A percentile compares a stretch with the other conserved stretches of the same genome.
Conservation (phyloP, 352 stramenopile species). For the Pythium utonaiense region DNA sequence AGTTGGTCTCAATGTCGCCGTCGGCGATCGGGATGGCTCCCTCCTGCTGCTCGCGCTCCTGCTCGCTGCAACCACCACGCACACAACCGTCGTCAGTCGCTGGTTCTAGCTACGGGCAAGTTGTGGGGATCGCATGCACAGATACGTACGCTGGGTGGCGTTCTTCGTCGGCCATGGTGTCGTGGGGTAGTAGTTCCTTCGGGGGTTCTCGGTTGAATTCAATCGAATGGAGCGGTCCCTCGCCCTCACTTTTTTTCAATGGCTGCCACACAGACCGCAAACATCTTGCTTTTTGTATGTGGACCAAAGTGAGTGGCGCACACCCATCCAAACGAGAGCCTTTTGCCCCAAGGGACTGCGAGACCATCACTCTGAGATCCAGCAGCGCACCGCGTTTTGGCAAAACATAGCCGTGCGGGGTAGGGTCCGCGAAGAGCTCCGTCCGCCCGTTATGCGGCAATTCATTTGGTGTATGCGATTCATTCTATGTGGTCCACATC, state of each 20-base stretch:
- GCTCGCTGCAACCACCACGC: constrained; percentile 7
- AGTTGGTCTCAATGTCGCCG: constrained; percentile 97
- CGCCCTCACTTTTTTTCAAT: constrained; percentile 34
- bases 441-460: not conserved
- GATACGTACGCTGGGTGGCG: constrained; percentile 41
- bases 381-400: not conserved
- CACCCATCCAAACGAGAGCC: constrained; percentile 4
- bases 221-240: constrained; percentile 37
- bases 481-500: constrained; percentile 18
- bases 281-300: constrained; percentile 72
- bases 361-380: constrained; percentile 22
- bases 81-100: not conserved
- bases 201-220: constrained; percentile 30
- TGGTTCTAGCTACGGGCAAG: not conserved
- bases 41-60: constrained; percentile 65
- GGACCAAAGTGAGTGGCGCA: constrained; percentile 48
- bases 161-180: constrained; percentile 81
- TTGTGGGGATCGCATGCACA: not conserved
- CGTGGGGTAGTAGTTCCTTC: constrained; percentile 24
- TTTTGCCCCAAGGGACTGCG: not conserved
- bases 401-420: not conserved
- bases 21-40: constrained; percentile 80
- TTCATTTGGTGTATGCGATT: constrained; percentile 16
- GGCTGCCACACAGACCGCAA: constrained; percentile 9
- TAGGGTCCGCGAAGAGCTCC: not conserved